These are phyloP conservation scores for Alternaria ventricosa DNA, from an alignment of 2,329 filamentous ascomycete genomes.

Conservation along the genomic window DNA sequence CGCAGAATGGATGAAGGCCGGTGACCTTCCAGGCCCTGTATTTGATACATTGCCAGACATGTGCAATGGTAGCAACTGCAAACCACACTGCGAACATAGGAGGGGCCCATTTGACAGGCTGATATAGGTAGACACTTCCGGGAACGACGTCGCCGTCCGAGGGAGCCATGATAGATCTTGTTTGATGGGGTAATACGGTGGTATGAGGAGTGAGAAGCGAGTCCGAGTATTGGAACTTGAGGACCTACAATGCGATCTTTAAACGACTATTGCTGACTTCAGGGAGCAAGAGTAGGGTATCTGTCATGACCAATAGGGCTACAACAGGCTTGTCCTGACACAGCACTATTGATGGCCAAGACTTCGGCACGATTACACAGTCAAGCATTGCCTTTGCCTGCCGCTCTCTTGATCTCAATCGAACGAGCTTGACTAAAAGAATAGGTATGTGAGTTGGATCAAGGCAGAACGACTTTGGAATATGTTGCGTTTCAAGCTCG, in stretches of 20 bases:
- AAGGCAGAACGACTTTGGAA: too few relatives aligned
- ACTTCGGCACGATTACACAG: neutral
- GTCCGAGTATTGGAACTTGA: neutral
- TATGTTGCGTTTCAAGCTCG: too few relatives aligned
- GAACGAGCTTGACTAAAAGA: too few relatives aligned
- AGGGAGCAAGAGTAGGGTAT: neutral
- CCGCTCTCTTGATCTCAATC: too few relatives aligned
- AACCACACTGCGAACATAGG: conserved; percentile 59
- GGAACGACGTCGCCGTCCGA: conserved; percentile 7
- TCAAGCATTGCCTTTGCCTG: neutral
- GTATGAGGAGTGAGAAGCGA: neutral
- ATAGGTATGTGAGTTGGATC: too few relatives aligned
- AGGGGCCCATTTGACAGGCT: conserved; percentile 59
- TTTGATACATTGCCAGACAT: conserved; percentile 61
- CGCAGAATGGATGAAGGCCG: conserved; percentile 59
- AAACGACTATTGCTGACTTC: neutral
- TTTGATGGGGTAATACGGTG: neutral
- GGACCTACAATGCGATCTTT: neutral
- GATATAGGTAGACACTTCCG: conserved; percentile 49
- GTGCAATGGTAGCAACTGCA: conserved; percentile 50
- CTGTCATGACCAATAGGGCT: neutral
- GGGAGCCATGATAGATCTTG: neutral
- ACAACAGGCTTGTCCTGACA: neutral
- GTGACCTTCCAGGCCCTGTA: conserved; percentile 63
- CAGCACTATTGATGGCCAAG: neutral